Evolutionary conservation across 805 yeast species (phyloP).

Genomic region (Lachancea meyersii): DNA sequence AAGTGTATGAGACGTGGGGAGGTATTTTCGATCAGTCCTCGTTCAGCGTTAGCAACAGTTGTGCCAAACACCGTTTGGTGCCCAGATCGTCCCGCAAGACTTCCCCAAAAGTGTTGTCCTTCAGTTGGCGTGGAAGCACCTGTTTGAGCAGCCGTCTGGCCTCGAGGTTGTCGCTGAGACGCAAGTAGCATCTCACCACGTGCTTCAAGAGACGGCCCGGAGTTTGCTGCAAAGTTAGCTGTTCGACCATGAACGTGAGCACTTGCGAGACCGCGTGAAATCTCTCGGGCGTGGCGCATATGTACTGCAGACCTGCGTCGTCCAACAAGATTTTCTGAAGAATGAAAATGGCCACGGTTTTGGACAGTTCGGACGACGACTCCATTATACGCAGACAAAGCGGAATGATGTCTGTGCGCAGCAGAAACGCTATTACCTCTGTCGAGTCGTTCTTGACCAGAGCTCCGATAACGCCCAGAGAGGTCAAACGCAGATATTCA

Average conservation of each 20-base stretch:
- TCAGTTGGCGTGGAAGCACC: slow-evolving; percentile 78
- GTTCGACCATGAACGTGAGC: slow-evolving; percentile 79
- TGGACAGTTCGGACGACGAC: slow-evolving; percentile 84
- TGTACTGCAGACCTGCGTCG: slow-evolving; percentile 83
- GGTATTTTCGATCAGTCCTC: slow-evolving; percentile 26
- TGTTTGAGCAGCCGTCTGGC: slow-evolving; percentile 82
- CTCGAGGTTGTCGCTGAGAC: slow-evolving; percentile 83
- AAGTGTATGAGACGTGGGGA: too few relatives aligned
- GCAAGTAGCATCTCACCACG: slow-evolving; percentile 86
- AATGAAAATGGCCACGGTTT: slow-evolving; percentile 94
- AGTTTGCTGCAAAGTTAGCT: slow-evolving; percentile 58
- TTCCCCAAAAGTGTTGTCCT: slow-evolving; percentile 64
- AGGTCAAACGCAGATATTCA: slow-evolving; percentile 87
- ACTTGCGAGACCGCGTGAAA: slow-evolving; percentile 92
- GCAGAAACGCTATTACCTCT: slow-evolving; percentile 83
- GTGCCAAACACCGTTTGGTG: slow-evolving; percentile 81
- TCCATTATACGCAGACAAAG: slow-evolving; percentile 93
- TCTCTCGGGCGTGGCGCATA: slow-evolving; percentile 92
- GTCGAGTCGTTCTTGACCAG: slow-evolving; percentile 93
- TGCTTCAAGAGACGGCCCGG: slow-evolving; percentile 86
- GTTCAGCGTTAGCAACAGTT: slow-evolving; percentile 62
- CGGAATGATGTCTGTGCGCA: slow-evolving; percentile 96
- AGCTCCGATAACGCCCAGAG: slow-evolving; percentile 95
- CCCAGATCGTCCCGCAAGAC: slow-evolving; percentile 81
- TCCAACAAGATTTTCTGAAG: slow-evolving; percentile 89